A percentile compares a stretch with the other conserved stretches of the same genome.
These are phyloP conservation scores for Coemansia sp. DNA, from an alignment of 192 early-diverging fungal species.

Conservation along the genomic window DNA sequence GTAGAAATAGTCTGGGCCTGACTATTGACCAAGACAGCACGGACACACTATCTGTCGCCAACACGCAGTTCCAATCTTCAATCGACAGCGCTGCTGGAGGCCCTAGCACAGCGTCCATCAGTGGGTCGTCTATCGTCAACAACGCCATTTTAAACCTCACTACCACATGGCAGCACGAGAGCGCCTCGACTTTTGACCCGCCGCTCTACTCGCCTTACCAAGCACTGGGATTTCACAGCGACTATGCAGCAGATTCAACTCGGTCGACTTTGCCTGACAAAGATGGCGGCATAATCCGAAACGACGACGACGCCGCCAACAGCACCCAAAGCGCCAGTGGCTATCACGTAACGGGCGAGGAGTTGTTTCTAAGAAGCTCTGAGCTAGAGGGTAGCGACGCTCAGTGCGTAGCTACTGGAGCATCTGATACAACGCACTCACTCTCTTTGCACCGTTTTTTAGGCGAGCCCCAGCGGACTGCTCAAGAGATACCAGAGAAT, in stretches of 20 bases:
- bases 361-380: not conserved
- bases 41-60: not conserved
- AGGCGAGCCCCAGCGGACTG: constrained; percentile 29
- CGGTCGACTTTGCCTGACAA: not conserved
- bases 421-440: not conserved
- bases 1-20: constrained; percentile 10
- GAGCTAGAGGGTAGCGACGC: not conserved
- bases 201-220: constrained; percentile 20
- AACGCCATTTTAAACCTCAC: constrained; percentile 45
- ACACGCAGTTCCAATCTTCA: not conserved
- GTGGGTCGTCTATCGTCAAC: constrained; percentile 40
- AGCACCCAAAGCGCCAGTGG: not conserved
- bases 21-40: not conserved
- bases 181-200: constrained; percentile 2
- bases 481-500: constrained; percentile 17
- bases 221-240: constrained; percentile 15
- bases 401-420: not conserved
- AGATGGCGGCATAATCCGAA: not conserved
- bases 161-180: constrained; percentile 23
- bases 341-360: not conserved
- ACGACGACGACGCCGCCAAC: not conserved
- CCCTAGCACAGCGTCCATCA: constrained; percentile 1
- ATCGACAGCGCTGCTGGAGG: not conserved
- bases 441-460: constrained; percentile 30
- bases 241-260: constrained; percentile 1